Evolutionary conservation across 257 asterid species (phyloP).

Genomic region (Voacanga thouarsii): DNA sequence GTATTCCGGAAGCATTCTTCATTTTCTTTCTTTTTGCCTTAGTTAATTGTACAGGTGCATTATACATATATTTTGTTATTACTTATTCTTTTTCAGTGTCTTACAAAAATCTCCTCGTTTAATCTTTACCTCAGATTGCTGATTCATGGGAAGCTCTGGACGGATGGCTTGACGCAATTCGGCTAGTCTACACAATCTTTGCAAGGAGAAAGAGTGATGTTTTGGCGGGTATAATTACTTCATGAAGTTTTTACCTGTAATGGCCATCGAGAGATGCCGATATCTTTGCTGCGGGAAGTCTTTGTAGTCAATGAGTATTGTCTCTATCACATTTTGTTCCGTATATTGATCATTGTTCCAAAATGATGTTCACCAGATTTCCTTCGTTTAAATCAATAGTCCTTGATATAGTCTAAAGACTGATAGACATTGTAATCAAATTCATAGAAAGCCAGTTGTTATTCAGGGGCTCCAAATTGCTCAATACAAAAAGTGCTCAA

Average conservation of each 20-base stretch:
- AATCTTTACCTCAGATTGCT: slow-evolving; percentile 58
- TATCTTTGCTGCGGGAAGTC: background rate
- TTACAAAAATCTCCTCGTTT: background rate
- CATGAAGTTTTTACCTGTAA: slow-evolving; percentile 42
- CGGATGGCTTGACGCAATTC: slow-evolving; percentile 97
- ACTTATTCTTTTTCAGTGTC: background rate
- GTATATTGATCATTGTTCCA: slow-evolving; percentile 35
- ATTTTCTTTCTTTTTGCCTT: no score
- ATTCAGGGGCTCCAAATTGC: background rate
- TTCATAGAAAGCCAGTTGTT: background rate
- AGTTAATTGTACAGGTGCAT: no score
- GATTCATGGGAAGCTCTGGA: slow-evolving; percentile 99
- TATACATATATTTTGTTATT: no score
- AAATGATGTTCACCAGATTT: slow-evolving; percentile 32
- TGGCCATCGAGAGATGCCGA: slow-evolving; percentile 7
- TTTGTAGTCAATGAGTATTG: slow-evolving; percentile 15
- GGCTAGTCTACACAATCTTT: slow-evolving; percentile 85
- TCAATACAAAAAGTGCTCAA: background rate
- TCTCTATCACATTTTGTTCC: slow-evolving; percentile 42
- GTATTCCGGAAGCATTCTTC: background rate
- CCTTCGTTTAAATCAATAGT: background rate
- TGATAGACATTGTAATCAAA: background rate
- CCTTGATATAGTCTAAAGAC: background rate
- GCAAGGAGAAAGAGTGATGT: slow-evolving; percentile 95
- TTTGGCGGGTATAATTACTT: slow-evolving; percentile 85